These are phyloP conservation scores for Homolaphlyctis polyrhiza DNA, from an alignment of 371 early-diverging fungal species.

Conservation along the genomic window DNA sequence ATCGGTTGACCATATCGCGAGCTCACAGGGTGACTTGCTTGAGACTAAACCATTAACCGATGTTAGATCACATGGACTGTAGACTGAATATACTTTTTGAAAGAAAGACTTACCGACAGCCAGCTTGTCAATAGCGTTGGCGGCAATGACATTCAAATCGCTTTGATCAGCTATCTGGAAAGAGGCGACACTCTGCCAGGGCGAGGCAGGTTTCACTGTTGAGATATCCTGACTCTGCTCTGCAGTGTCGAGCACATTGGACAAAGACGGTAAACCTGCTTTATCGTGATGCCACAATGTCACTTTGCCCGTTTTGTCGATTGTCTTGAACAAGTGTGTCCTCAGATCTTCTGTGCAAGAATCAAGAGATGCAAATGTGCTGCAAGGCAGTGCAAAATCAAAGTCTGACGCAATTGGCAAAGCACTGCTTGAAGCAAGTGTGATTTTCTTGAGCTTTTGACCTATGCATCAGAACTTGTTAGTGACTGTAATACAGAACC, in stretches of 20 bases:
- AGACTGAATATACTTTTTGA: too few relatives aligned
- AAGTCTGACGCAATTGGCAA: too few relatives aligned
- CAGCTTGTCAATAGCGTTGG: constrained; percentile 24
- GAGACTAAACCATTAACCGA: not conserved
- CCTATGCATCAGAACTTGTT: too few relatives aligned
- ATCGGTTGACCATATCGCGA: constrained; percentile 22
- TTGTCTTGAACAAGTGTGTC: constrained; percentile 20
- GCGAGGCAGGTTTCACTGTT: not conserved
- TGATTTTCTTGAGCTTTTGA: too few relatives aligned
- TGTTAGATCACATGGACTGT: not conserved
- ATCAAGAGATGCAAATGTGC: too few relatives aligned
- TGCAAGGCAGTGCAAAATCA: too few relatives aligned
- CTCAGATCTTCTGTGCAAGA: too few relatives aligned
- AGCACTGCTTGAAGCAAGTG: too few relatives aligned
- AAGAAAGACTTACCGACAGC: too few relatives aligned
- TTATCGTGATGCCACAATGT: constrained; percentile 13
- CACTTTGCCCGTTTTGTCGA: not conserved
- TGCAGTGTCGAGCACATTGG: not conserved
- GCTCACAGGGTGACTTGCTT: constrained; percentile 6
- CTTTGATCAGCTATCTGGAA: constrained; percentile 7
- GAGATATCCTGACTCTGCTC: not conserved
- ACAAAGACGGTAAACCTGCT: constrained; percentile 8
- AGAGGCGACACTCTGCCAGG: constrained; percentile 2
- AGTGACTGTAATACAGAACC: too few relatives aligned
- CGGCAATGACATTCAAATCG: constrained; percentile 1